These are phyloP conservation scores for Sclerospora graminicola DNA, from an alignment of 352 stramenopile species.

Conservation along the genomic window DNA sequence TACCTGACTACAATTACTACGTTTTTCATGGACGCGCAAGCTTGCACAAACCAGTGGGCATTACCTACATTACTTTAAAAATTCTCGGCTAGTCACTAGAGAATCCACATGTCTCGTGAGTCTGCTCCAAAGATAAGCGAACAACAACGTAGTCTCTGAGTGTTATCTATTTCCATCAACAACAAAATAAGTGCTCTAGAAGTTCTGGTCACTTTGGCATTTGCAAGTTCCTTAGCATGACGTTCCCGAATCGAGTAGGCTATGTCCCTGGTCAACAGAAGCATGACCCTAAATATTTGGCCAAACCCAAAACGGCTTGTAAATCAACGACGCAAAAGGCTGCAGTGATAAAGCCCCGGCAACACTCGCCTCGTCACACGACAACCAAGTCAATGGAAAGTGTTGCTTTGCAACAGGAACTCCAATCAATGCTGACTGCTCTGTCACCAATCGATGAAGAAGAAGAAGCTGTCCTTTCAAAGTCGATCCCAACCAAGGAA, in stretches of 20 bases:
- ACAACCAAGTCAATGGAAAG: neutral
- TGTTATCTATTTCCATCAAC: too few relatives aligned
- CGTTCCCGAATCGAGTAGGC: slow-evolving; percentile 44
- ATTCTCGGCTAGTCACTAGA: too few relatives aligned
- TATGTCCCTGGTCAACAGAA: slow-evolving; percentile 41
- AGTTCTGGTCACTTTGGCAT: slow-evolving; percentile 3
- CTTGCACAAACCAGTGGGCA: too few relatives aligned
- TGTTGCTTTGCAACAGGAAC: slow-evolving; percentile 13
- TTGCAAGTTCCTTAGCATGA: slow-evolving; percentile 29
- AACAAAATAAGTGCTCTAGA: too few relatives aligned
- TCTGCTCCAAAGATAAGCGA: too few relatives aligned
- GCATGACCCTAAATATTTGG: slow-evolving; percentile 16
- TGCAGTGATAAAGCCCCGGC: neutral
- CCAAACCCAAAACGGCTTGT: neutral
- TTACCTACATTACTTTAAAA: too few relatives aligned
- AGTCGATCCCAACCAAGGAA: slow-evolving; percentile 7
- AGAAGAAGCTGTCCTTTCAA: neutral
- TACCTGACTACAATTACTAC: too few relatives aligned
- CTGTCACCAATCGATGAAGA: slow-evolving; percentile 14
- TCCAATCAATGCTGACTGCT: slow-evolving; percentile 15
- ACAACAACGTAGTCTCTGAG: too few relatives aligned
- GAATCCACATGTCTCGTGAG: too few relatives aligned
- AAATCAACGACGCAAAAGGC: too few relatives aligned
- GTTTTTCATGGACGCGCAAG: too few relatives aligned
- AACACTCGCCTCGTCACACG: neutral